Evolutionary conservation across 2,329 filamentous ascomycete species (phyloP).

Genomic region (Penicillium concentricum): DNA sequence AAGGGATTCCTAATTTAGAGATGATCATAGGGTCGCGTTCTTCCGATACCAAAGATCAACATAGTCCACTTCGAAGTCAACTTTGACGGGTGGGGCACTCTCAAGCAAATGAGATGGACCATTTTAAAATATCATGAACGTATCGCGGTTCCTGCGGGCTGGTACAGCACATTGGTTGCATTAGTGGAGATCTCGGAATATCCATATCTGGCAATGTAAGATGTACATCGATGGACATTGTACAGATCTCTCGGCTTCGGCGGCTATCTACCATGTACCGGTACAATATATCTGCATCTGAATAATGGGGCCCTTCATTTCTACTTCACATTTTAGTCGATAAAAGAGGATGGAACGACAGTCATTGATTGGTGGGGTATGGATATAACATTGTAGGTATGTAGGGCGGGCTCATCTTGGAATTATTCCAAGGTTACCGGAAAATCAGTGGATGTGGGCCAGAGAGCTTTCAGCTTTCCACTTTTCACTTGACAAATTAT

Average conservation of each 20-base stretch:
- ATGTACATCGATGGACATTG: not conserved
- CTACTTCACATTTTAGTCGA: too few species aligned
- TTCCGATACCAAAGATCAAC: not conserved
- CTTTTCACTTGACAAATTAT: not conserved
- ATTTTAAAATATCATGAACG: not conserved
- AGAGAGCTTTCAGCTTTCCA: not conserved
- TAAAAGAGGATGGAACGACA: not conserved
- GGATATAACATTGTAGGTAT: not conserved
- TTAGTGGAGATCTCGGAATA: not conserved
- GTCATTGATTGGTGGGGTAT: not conserved
- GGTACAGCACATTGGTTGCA: too few species aligned
- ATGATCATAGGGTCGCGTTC: not conserved
- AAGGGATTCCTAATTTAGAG: not conserved
- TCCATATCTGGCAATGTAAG: not conserved
- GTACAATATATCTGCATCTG: not conserved
- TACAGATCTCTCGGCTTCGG: not conserved
- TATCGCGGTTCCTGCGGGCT: not conserved
- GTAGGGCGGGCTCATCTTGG: not conserved
- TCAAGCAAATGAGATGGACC: not conserved
- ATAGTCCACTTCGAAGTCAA: not conserved
- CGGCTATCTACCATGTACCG: too few species aligned
- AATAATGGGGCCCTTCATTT: not conserved
- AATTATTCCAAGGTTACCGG: not conserved
- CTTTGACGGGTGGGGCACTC: not conserved
- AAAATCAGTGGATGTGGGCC: not conserved